Evolutionary conservation across 495 filamentous ascomycete genomes (phyloP), one percentile per base, ranked within the genome.

Genomic region (Hapsidospora chrysogenum): DNA sequence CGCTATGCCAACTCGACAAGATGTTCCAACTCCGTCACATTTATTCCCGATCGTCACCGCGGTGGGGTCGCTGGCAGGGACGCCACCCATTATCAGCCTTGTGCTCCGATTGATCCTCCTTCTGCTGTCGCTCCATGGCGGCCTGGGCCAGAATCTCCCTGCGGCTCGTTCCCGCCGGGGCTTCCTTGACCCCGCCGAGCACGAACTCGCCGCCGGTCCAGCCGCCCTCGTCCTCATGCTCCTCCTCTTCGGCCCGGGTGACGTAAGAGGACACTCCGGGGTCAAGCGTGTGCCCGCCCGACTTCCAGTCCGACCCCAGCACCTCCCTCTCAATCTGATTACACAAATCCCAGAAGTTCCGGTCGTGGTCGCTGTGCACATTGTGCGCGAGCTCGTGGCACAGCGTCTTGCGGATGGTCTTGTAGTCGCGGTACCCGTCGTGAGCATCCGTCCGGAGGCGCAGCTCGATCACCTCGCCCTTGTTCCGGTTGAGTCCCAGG

Each of bases 351-450:
- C 87, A 97, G 50, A 97, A 97, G 9, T 76, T 53, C 10, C 72
- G 58, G 54, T 95, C 85, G 54, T 97, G 89, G 1, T 78, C 70
- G 0, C 76, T 68, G 48, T 74, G 76, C 8, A 92, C 85, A 47
- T 86, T 93, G 54, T 97, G 89, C 50, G 87, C 76, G 28, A 97
- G 61, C 66, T 97, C 89, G 51, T 97, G 89, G 48, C 86, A 94
- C 19, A 96, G 63, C 45, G 89, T 95, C 45, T 80, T 83, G 29
- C 89, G 65, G 19, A 97, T 92, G 1, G 74, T 81, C 40, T 78
- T 73, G 48, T 96, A 97, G 49, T 95, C 81, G 13, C 89, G 56
- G 44, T 87, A 97, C 4, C 89, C 89, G 53, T 93, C 87, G 52
- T 86, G 86, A 10, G 80, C 84, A 56, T 97, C 89, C 4, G 89